Percentiles rank a stretch among this genome's conserved stretches.
Conservation (phyloP, 768 basidiomycete species). For the Tremella fuciformis region DNA sequence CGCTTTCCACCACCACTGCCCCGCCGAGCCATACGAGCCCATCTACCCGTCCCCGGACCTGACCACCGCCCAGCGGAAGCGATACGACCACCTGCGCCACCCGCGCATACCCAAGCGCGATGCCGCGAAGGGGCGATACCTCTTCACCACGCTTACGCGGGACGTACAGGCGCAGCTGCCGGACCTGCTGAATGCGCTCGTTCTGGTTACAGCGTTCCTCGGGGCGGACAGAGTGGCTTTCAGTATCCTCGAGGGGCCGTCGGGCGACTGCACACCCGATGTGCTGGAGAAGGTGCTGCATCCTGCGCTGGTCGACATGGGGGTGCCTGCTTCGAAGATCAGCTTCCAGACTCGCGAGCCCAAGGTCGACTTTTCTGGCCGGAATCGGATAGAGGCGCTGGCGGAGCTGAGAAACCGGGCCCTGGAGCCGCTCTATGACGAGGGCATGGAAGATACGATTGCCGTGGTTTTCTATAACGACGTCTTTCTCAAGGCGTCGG, state of each 20-base stretch:
- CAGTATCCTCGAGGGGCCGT: constrained; percentile 49
- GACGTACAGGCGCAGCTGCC: constrained; percentile 46
- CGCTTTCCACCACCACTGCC: constrained; percentile 4
- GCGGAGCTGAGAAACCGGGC: constrained; percentile 46
- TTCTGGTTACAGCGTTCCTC: constrained; percentile 35
- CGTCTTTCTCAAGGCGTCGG: constrained; percentile 41
- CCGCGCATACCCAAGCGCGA: constrained; percentile 9
- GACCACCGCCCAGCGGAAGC: constrained; percentile 27
- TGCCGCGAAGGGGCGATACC: constrained; percentile 21
- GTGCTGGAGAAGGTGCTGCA: constrained; percentile 31
- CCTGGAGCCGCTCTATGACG: constrained; percentile 41
- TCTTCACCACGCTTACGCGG: constrained; percentile 42
- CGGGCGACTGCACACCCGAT: constrained; percentile 40
- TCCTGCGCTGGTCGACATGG: constrained; percentile 33
- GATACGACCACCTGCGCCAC: constrained; percentile 35
- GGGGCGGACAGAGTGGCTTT: constrained; percentile 34
- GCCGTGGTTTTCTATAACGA: constrained; percentile 48
- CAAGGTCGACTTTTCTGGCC: constrained; percentile 38
- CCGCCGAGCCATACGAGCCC: constrained; percentile 8
- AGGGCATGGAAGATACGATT: constrained; percentile 22
- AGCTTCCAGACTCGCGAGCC: constrained; percentile 30
- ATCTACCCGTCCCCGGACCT: constrained; percentile 29
- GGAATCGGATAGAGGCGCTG: constrained; percentile 46
- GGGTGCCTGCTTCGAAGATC: constrained; percentile 32
- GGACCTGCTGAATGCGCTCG: constrained; percentile 43